phyloP scores from a whole-genome alignment of 306 rosid genomes.

The apple (Malus domestica) region DNA sequence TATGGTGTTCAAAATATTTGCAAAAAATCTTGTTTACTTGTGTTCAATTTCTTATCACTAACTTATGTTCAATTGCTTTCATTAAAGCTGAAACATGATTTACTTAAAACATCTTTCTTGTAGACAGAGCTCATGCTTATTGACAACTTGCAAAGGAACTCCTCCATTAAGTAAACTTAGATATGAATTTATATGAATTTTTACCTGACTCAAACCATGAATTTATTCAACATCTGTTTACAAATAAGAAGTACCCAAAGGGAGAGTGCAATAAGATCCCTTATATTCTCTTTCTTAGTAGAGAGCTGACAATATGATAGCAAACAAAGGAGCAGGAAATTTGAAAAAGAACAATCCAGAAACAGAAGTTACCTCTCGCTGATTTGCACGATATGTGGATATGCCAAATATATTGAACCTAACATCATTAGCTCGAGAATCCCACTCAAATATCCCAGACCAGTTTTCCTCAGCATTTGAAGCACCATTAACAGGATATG shows the following conservation, averaged over 20 bases:
- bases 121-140: background rate
- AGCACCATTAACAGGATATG: constrained; percentile 23
- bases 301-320: background rate
- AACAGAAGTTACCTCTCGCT: constrained; percentile 52
- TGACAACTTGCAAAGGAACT: background rate
- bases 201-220: background rate
- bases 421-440: constrained; percentile 67
- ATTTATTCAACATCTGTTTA: background rate
- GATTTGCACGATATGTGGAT: constrained; percentile 80
- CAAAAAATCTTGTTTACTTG: background rate
- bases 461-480: constrained; percentile 53
- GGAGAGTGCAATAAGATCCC: background rate
- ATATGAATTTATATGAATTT: too few species aligned
- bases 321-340: background rate
- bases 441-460: constrained; percentile 79
- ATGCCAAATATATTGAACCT: constrained; percentile 81
- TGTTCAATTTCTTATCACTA: too few species aligned
- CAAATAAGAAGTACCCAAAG: background rate
- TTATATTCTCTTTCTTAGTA: background rate
- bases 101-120: background rate
- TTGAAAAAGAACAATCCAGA: background rate
- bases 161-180: background rate
- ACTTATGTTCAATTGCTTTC: background rate
- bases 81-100: background rate
- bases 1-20: background rate